phyloP scores from a whole-genome alignment of 192 early-diverging fungal genomes.

The Entophlyctis luteolus region DNA sequence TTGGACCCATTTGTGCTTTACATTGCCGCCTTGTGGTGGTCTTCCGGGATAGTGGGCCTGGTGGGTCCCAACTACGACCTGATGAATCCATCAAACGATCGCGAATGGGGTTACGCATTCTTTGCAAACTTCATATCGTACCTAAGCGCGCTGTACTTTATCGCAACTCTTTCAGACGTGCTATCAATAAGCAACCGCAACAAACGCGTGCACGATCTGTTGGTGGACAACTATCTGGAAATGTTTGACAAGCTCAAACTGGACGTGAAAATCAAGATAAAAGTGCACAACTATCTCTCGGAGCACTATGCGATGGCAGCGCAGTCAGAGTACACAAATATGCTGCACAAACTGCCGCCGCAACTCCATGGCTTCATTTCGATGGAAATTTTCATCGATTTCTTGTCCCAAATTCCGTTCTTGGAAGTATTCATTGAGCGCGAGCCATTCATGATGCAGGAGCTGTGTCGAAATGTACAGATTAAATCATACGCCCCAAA shows the following conservation, averaged over 20 bases:
- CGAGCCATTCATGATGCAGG: constrained; percentile 46
- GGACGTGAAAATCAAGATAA: constrained; percentile 41
- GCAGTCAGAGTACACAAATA: constrained; percentile 31
- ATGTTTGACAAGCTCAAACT: constrained; percentile 48
- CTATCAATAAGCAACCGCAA: constrained; percentile 26
- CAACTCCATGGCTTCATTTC: constrained; percentile 50
- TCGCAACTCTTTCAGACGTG: constrained; percentile 36
- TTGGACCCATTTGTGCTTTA: constrained; percentile 30
- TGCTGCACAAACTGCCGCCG: constrained; percentile 41
- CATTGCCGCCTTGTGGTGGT: constrained; percentile 42
- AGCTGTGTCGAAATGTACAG: constrained; percentile 44
- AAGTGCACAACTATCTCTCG: constrained; percentile 43
- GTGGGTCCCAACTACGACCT: constrained; percentile 25
- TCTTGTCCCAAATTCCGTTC: constrained; percentile 44
- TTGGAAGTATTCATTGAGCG: constrained; percentile 46
- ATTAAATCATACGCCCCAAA: constrained; percentile 38
- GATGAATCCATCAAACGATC: constrained; percentile 26
- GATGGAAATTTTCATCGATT: constrained; percentile 48
- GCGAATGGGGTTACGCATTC: constrained; percentile 40
- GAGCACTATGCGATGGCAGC: constrained; percentile 41
- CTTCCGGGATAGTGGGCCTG: constrained; percentile 34
- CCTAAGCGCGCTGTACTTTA: constrained; percentile 40
- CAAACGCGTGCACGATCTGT: constrained; percentile 38
- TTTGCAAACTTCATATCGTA: constrained; percentile 42
- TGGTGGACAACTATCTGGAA: constrained; percentile 50